Evolutionary conservation across 257 asterid species (phyloP).

Genomic region (Capsicum chinense): DNA sequence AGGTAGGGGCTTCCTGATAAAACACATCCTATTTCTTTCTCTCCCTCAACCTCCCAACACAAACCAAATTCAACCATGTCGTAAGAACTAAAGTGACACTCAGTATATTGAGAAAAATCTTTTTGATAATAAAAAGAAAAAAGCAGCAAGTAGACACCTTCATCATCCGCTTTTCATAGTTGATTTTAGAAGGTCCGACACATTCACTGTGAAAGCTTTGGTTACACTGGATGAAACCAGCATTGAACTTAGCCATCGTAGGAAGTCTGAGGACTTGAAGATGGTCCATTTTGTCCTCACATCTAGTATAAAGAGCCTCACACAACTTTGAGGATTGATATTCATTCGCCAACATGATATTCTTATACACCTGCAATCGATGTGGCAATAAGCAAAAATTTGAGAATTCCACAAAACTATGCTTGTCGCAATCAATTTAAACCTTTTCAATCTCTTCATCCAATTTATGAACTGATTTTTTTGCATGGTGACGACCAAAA

Average conservation of each 20-base stretch:
- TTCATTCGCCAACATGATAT: constrained; percentile 69
- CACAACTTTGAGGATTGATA: constrained; percentile 91
- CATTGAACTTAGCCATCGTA: constrained; percentile 97
- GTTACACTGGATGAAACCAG: constrained; percentile 93
- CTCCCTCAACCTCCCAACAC: neutral
- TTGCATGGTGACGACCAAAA: constrained; percentile 96
- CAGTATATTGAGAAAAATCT: neutral
- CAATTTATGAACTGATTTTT: constrained; percentile 77
- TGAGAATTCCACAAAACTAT: neutral
- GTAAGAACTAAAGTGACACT: neutral
- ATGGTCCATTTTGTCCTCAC: constrained; percentile 98
- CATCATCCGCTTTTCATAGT: constrained; percentile 84
- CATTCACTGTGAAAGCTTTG: constrained; percentile 85
- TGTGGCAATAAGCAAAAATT: constrained; percentile 39
- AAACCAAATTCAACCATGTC: neutral
- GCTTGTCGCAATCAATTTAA: constrained; percentile 26
- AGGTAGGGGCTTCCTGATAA: constrained; percentile 10
- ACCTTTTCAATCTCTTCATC: constrained; percentile 89
- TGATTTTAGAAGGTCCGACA: constrained; percentile 88
- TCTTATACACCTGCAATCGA: constrained; percentile 64
- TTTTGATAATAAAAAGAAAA: neutral
- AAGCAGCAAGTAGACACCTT: constrained; percentile 57
- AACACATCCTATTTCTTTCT: neutral
- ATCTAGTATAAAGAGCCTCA: constrained; percentile 72
- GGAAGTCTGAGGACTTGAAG: constrained; percentile 98